These are phyloP conservation scores for Pseudocercospora ulei DNA, from an alignment of 2,329 filamentous ascomycete species.

Conservation along the genomic window DNA sequence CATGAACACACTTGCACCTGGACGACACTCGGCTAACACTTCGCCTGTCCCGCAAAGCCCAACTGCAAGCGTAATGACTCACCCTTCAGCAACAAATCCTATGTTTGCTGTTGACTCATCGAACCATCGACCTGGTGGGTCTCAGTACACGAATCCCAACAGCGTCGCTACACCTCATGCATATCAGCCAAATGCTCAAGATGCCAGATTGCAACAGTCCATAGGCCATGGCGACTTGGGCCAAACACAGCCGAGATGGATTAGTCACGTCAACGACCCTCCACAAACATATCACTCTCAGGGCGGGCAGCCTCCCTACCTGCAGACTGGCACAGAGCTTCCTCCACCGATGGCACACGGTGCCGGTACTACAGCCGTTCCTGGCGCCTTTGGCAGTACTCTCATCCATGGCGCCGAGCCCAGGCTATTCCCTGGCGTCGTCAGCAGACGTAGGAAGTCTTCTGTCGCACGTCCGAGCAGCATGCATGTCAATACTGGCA, in stretches of 20 bases:
- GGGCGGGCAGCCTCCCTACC: background rate
- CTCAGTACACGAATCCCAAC: slow-evolving; percentile 20
- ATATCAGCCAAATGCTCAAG: slow-evolving; percentile 31
- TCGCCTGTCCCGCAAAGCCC: slow-evolving; percentile 31
- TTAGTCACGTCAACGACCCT: slow-evolving; percentile 13
- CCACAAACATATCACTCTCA: slow-evolving; percentile 13
- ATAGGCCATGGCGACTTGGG: slow-evolving; percentile 6
- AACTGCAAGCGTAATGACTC: slow-evolving; percentile 36
- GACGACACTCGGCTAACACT: slow-evolving; percentile 14
- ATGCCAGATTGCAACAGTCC: slow-evolving; percentile 31
- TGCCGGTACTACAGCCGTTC: slow-evolving; percentile 29
- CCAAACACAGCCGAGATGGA: slow-evolving; percentile 6
- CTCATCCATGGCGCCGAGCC: slow-evolving; percentile 50
- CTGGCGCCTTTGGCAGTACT: slow-evolving; percentile 41
- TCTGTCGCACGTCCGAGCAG: slow-evolving; percentile 16
- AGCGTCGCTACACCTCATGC: slow-evolving; percentile 30
- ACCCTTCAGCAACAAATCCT: slow-evolving; percentile 35
- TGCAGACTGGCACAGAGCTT: slow-evolving; percentile 7
- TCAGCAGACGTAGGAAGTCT: slow-evolving; percentile 40
- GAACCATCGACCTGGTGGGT: slow-evolving; percentile 16
- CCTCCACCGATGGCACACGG: slow-evolving; percentile 10
- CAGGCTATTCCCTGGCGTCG: slow-evolving; percentile 61
- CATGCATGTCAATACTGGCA: slow-evolving; percentile 9
- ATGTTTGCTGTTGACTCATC: slow-evolving; percentile 22
- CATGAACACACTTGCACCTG: slow-evolving; percentile 28